These are phyloP conservation scores for Quercus phellos DNA, from an alignment of 331 rosid genomes.

Conservation along the genomic window DNA sequence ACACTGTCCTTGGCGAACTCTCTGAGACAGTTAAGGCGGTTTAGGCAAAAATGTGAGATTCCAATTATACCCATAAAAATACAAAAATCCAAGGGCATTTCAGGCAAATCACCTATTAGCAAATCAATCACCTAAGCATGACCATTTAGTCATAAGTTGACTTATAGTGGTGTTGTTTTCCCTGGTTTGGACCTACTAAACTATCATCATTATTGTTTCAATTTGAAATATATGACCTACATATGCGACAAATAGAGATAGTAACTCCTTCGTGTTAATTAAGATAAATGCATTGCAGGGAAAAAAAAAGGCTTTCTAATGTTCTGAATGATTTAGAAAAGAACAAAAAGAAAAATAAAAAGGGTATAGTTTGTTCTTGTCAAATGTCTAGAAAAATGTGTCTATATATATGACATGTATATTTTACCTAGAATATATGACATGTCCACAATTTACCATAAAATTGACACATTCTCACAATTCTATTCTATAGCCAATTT, in stretches of 20 bases:
- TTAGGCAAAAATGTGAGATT: too few relatives aligned
- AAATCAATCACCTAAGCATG: background rate
- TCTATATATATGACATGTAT: background rate
- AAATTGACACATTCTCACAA: too few relatives aligned
- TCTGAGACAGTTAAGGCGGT: background rate
- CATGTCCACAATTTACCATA: too few relatives aligned
- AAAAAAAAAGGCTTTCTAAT: background rate
- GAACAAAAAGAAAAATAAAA: too few relatives aligned
- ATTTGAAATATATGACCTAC: background rate
- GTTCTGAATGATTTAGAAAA: too few relatives aligned
- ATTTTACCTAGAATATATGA: too few relatives aligned
- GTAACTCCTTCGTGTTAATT: background rate
- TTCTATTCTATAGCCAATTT: too few relatives aligned
- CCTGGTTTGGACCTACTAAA: background rate
- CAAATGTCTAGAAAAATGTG: background rate
- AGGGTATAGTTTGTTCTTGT: background rate
- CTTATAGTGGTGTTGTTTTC: background rate
- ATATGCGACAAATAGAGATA: background rate
- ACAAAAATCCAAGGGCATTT: too few relatives aligned
- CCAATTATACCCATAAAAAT: too few relatives aligned
- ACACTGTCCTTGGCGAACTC: constrained; percentile 28
- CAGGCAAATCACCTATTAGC: background rate
- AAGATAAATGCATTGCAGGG: background rate
- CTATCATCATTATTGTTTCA: constrained; percentile 14
- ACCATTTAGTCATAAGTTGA: background rate